Evolutionary conservation across 768 basidiomycete genomes (phyloP), one percentile per base, ranked within the genome.

Genomic region (Suillus ampliporus): DNA sequence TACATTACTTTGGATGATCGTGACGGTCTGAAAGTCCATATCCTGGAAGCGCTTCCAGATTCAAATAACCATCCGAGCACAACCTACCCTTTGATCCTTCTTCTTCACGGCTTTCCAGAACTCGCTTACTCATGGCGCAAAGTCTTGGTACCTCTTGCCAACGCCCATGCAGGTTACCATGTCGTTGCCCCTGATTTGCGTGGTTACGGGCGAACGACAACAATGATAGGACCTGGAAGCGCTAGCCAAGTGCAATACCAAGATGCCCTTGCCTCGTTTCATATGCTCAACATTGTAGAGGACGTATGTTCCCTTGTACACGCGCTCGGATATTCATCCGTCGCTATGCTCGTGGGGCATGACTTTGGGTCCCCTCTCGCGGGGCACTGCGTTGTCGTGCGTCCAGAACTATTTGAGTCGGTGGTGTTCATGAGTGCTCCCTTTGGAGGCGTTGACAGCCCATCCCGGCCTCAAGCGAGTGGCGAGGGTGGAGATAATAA

Each of bases 61-160:
- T 40, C 58, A 56, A 15, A 59, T 58, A 63, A 66, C 44, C 60
- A 63, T 31, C 3, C 38, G 52, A 61, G 63, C 47, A 51, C 66
- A 41, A 69, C 74, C 23, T 72, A 76, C 5, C 85, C 83, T 1
- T 78, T 89, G 15, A 67, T 89, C 51, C 59, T 89, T 35, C 82
- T 90, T 26, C 70, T 89, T 2, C 87, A 89, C 64, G 88, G 88
- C 46, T 89, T 89, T 69, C 87, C 88, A 11, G 88, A 89, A 67
- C 78, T 89, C 7, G 82, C 87, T 3, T 87, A 84, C 68, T 89
- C 86, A 9, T 89, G 86, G 86, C 79, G 88, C 15, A 86, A 86
- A 63, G 62, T 89, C 40, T 78, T 89, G 37, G 67, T 73, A 0
- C 85, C 85, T 0, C 78, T 89, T 28, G 70, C 83, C 0, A 65